Evolutionary conservation across 768 basidiomycete genomes (phyloP).

Genomic region (Hemileccinum rubropunctum): DNA sequence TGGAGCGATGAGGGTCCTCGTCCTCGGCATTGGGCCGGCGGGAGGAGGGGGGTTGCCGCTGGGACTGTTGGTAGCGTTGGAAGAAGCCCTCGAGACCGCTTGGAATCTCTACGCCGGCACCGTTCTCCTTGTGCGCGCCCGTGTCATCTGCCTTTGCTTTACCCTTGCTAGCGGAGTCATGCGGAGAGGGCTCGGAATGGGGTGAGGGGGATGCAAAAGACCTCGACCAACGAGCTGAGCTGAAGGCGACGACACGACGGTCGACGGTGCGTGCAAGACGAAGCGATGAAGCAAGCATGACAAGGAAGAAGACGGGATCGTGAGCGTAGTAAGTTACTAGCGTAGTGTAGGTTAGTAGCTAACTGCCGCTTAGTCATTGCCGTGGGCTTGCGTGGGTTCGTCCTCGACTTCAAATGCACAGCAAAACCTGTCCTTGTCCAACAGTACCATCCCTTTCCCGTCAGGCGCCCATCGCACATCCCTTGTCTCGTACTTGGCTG

Average conservation of each 20-base stretch:
- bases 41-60: slow-evolving; percentile 28
- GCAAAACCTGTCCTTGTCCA: slow-evolving; percentile 81
- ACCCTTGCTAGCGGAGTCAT: slow-evolving; percentile 26
- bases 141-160: slow-evolving; percentile 33
- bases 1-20: slow-evolving; percentile 35
- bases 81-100: slow-evolving; percentile 79
- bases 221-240: slow-evolving; percentile 35
- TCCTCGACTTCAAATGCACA: slow-evolving; percentile 80
- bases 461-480: slow-evolving; percentile 83
- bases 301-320: background rate
- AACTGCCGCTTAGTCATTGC: slow-evolving; percentile 19
- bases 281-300: slow-evolving; percentile 64
- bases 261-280: slow-evolving; percentile 49
- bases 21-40: slow-evolving; percentile 28
- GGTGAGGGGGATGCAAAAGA: slow-evolving; percentile 49
- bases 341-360: background rate
- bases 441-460: slow-evolving; percentile 72
- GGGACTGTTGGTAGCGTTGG: slow-evolving; percentile 54
- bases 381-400: slow-evolving; percentile 2
- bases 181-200: slow-evolving; percentile 26
- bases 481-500: slow-evolving; percentile 69
- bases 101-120: slow-evolving; percentile 43
- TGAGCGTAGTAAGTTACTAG: background rate
- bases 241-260: slow-evolving; percentile 36
- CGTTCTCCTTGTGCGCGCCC: slow-evolving; percentile 32